Percentiles rank a stretch among this genome's conserved stretches.
phyloP scores from a whole-genome alignment of 495 filamentous ascomycete genomes.

The Penicillium robsamsonii region DNA sequence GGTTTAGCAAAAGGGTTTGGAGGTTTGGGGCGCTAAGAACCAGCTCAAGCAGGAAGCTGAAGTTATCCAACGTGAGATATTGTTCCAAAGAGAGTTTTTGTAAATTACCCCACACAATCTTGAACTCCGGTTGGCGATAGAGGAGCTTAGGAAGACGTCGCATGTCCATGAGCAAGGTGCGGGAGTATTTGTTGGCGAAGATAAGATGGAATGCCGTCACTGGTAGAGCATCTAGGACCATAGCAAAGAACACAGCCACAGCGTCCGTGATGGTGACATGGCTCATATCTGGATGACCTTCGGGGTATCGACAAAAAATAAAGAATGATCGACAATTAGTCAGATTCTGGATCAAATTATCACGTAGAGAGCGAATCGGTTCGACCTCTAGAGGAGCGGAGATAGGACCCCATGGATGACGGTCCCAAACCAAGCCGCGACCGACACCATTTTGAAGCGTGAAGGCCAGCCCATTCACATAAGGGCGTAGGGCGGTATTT shows the following conservation, averaged over 20 bases:
- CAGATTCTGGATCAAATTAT: constrained; percentile 21
- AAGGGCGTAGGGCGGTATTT: constrained; percentile 16
- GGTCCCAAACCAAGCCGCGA: constrained; percentile 24
- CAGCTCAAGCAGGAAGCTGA: constrained; percentile 28
- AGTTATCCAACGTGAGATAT: constrained; percentile 31
- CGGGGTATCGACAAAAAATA: constrained; percentile 32
- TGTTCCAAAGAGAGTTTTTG: constrained; percentile 29
- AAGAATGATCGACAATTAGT: constrained; percentile 31
- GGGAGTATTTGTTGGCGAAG: constrained; percentile 27
- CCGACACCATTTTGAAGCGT: constrained; percentile 27
- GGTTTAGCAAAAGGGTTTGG: constrained; percentile 22
- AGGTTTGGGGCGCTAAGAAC: constrained; percentile 27
- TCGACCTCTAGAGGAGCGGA: constrained; percentile 23
- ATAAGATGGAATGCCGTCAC: constrained; percentile 28
- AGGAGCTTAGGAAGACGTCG: constrained; percentile 30
- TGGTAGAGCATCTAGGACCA: constrained; percentile 25
- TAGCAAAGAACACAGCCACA: constrained; percentile 27
- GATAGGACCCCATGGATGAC: constrained; percentile 29
- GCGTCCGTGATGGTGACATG: constrained; percentile 28
- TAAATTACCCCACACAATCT: constrained; percentile 25
- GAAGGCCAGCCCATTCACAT: constrained; percentile 26
- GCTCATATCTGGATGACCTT: constrained; percentile 29
- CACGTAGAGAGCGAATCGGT: constrained; percentile 19
- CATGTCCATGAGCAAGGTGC: constrained; percentile 35
- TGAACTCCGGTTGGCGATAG: constrained; percentile 29